Base-by-base conservation (phyloP, 2,329 filamentous ascomycete genomes). In the Talaromyces funiculosus region DNA sequence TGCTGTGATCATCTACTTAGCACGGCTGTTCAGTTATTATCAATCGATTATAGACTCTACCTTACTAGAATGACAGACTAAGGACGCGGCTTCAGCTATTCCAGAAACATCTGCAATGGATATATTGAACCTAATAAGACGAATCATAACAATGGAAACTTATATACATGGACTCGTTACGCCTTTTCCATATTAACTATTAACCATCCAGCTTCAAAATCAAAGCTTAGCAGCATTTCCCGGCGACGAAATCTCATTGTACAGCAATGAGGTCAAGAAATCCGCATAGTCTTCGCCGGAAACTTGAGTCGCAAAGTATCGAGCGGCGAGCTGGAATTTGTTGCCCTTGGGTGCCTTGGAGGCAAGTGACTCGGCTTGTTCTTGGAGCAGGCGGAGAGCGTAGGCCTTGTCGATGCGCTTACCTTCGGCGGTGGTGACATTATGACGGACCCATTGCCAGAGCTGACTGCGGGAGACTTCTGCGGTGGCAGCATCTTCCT, bases 231-330 rank as follows among this genome's bases (percentile, higher is more conserved):
- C 84, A 63, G 84, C 85, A 61, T 82, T 79, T 64, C 89, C 89
- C 61, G 90, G 82, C 62, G 86, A 85, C 37, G 72, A 75, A 60
- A 75, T 75, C 67, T 75, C 73, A 31, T 75, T 61, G 53, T 63
- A 63, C 24, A 63, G 47, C 58, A 63, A 47, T 26, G 57, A 65
- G 40, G 68, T 97, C 80, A 99, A 78, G 80, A 97, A 97, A 76
- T 99, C 94, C 12, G 92, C 92, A 75, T 97, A 97, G 67, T 97
- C 92, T 81, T 97, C 94, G 60, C 94, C 94, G 3, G 93, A 97
- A 61, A 97, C 89, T 82, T 99, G 94, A 49, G 85, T 81, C 35
- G 90, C 86, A 72, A 97, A 97, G 79, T 97, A 97, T 77, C 96
- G 88, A 1, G 90, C 90, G 0, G 94, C 94, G 57, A 96, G 83